Base-by-base conservation (phyloP, 805 yeast genomes). In the Saccharomyces jurei region DNA sequence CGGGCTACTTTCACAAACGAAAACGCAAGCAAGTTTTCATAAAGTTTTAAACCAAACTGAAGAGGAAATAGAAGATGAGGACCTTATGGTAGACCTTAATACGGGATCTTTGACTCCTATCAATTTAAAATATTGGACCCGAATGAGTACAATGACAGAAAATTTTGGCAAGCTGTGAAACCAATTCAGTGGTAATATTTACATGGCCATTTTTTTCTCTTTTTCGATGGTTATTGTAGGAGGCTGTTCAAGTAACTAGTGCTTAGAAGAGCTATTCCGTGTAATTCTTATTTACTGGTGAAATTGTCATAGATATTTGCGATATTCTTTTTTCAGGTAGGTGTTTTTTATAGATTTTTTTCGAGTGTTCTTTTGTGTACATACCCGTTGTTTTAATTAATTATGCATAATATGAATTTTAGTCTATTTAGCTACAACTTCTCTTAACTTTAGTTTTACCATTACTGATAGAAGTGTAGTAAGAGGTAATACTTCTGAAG, bases 71-170 rank as follows among this genome's bases (percentile, higher is more conserved):
- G 63, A 60, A 4, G 58, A 52, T 2, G 71, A 68, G 21, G 72
- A 68, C 52, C 49, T 64, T 54, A 54, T 68, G 31, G 72, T 68
- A 14, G 72, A 68, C 53, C 54, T 68, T 30, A 62, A 53, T 50
- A 57, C 69, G 0, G 71, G 72, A 4, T 63, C 69, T 4, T 51
- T 66, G 27, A 60, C 58, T 21, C 65, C 72, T 1, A 63, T 64
- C 29, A 57, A 61, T 31, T 52, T 67, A 50, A 58, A 59, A 27
- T 60, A 53, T 32, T 67, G 64, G 63, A 52, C 52, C 25, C 51
- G 62, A 41, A 59, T 68, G 60, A 50, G 58, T n/a, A 64, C 62
- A n/a, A 54, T 68, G 6, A 55, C 65, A 14, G 64, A 64, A 13
- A 58, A 63, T 50, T 58, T 68, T 41, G 58, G 61, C 25, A 59